Evolutionary conservation across 306 rosid species (phyloP), one percentile per base, ranked within the genome.

Genomic region (Benincasa hispida): DNA sequence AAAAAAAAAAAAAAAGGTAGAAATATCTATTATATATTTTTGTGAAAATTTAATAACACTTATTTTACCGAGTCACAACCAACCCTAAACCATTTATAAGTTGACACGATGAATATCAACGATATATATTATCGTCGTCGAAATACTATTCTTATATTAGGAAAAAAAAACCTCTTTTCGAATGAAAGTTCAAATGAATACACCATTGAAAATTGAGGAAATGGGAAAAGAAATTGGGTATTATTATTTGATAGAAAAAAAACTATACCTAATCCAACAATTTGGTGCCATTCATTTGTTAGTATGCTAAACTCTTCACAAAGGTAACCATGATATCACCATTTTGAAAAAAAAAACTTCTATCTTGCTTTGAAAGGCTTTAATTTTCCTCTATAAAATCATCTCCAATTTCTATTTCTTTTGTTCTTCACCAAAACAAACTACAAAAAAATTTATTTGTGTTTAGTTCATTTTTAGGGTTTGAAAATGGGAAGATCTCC

Each of bases 401-500:
- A 10, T 8, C 57, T 19, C 21, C 22, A 18, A 8, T 10, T 30
- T 80, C 25, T 62, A 17, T 50, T 50, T 69, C 24, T 0, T 75
- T 22, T 39, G 14, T n/a, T 2, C 62, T 56, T n/a, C 28, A 27
- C 57, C 65, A 60, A 27, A 76, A 37, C 30, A 21, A 76, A 22
- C 5, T 25, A n/a, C 19, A 6, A 32, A 35, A 25, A 45, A 19
- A 5, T 59, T 10, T 9, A 4, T 13, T 1, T 7, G 28, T 14
- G 21, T 28, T 28, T 10, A 60, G 19, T 57, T 27, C 17, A 45
- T n/a, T 50, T 21, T 50, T 15, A 8, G 19, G 9, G 0, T 57
- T 35, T 77, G 9, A 81, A 32, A 11, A 93, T 93, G 98, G 97
- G 93, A 2, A 84, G 98, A 69, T 77, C 88, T 28, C 97, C 96